Evolutionary conservation across 1,284 basidiomycete genomes (phyloP), one percentile per base, ranked within the genome.

Genomic region (Spongiforma sp.): DNA sequence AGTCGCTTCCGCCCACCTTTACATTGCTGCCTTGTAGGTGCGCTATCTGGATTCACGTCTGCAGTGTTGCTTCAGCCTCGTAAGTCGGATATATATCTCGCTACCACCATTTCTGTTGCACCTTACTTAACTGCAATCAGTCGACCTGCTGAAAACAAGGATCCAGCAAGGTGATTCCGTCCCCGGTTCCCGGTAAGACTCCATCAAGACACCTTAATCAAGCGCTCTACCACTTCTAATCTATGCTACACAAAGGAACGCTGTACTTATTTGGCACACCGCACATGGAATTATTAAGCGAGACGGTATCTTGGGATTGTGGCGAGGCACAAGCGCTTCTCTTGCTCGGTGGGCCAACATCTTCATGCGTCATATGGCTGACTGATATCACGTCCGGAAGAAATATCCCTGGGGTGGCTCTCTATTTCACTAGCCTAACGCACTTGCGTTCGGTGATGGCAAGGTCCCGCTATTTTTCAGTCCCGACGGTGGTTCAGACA

Each of bases 371-470:
- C 33, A 34, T 32, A 46, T 32, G 2, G 50, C 50, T 24, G 30
- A 28, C 61, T 61, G 37, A 68, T n/a, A n/a, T n/a, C n/a, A n/a
- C 30, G 8, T 50, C 17, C 19, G 12, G 30, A 71, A 96, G 95
- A 53, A 98, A 97, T 74, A 90, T 98, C 4, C 96, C 96, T 0
- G 96, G 96, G 10, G 93, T 98, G 12, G 95, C 95, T 4, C 78
- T 96, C 60, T 98, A 98, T 81, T 94, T 98, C 82, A 94, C 96
- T 14, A 85, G 89, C 57, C 82, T 98, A 48, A 94, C 91, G 14
- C 87, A 94, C 66, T 81, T 96, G 52, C 89, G 96, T 12, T 82
- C 84, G 2, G 67, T 86, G 52, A 87, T 95, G 84, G 87, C 92
- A 2, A 83, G 77, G n/a, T 87, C 87, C 3, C 83, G 88, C 0